Percentiles rank a stretch among this genome's conserved stretches.
These are phyloP conservation scores for Lactarius hengduanensis DNA, from an alignment of 768 basidiomycete genomes.

Conservation along the genomic window DNA sequence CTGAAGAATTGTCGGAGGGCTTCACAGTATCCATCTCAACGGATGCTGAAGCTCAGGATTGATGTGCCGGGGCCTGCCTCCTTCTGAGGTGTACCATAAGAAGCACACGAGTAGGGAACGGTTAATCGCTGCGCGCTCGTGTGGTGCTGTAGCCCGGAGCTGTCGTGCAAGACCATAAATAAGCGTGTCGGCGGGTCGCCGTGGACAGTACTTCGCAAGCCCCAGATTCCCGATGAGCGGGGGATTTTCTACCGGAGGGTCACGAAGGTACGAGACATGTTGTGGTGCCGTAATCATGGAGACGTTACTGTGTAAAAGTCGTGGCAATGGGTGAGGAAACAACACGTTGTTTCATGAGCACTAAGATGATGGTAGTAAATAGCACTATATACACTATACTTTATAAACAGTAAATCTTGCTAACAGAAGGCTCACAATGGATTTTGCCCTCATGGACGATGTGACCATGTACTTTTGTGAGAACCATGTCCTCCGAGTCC, in stretches of 20 bases:
- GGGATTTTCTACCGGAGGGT: background rate
- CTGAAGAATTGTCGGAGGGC: background rate
- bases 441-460: too few species aligned
- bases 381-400: too few species aligned
- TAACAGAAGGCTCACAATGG: too few species aligned
- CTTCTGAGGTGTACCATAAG: background rate
- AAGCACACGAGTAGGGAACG: background rate
- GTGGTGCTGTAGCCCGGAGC: conserved; percentile 1
- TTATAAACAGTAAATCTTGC: too few species aligned
- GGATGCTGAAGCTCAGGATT: background rate
- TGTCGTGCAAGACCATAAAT: background rate
- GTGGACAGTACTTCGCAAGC: conserved; percentile 2
- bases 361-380: too few species aligned
- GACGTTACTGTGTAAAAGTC: too few species aligned
- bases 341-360: too few species aligned
- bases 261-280: conserved; percentile 14
- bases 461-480: too few species aligned
- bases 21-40: background rate
- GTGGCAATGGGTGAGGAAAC: too few species aligned
- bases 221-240: background rate
- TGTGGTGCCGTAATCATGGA: background rate
- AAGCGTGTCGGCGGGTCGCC: background rate
- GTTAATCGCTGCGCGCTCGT: background rate
- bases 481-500: too few species aligned
- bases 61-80: background rate